Conservation (phyloP, 169 alveolate species). For the Plasmodium chabaudi region DNA sequence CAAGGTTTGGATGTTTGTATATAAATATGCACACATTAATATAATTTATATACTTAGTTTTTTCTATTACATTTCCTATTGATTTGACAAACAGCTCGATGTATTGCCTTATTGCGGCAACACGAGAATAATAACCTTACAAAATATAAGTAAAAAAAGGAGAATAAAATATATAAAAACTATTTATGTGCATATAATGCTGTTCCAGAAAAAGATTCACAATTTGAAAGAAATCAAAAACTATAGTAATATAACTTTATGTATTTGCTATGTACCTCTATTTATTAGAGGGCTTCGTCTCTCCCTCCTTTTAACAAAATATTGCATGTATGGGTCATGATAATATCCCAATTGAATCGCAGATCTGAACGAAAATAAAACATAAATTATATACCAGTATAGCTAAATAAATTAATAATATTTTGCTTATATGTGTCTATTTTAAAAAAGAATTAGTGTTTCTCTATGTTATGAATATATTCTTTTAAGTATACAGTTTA, state of each 20-base stretch:
- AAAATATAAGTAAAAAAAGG: slow-evolving; percentile 13
- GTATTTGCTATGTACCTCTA: slow-evolving; percentile 39
- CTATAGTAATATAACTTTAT: too few relatives aligned
- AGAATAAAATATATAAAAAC: neutral
- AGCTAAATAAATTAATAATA: too few relatives aligned
- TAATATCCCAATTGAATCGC: slow-evolving; percentile 74
- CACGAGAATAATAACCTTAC: slow-evolving; percentile 77
- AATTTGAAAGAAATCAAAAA: neutral
- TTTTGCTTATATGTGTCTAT: too few relatives aligned
- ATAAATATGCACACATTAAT: neutral
- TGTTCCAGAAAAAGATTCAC: neutral
- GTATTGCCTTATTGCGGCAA: slow-evolving; percentile 66
- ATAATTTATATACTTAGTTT: neutral
- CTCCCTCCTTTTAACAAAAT: slow-evolving; percentile 52
- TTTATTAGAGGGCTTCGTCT: slow-evolving; percentile 74
- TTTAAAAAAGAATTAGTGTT: neutral
- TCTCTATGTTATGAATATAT: neutral
- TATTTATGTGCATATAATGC: neutral
- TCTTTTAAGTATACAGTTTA: slow-evolving; percentile 60
- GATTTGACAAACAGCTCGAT: slow-evolving; percentile 75
- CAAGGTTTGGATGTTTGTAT: neutral
- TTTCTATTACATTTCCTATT: slow-evolving; percentile 25
- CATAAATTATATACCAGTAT: neutral
- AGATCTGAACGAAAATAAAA: slow-evolving; percentile 43
- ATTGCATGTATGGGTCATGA: slow-evolving; percentile 64